Percentiles rank a stretch among this genome's conserved stretches.
These are phyloP conservation scores for Casuarina cunninghamiana DNA, from an alignment of 306 rosid genomes.

Conservation along the genomic window DNA sequence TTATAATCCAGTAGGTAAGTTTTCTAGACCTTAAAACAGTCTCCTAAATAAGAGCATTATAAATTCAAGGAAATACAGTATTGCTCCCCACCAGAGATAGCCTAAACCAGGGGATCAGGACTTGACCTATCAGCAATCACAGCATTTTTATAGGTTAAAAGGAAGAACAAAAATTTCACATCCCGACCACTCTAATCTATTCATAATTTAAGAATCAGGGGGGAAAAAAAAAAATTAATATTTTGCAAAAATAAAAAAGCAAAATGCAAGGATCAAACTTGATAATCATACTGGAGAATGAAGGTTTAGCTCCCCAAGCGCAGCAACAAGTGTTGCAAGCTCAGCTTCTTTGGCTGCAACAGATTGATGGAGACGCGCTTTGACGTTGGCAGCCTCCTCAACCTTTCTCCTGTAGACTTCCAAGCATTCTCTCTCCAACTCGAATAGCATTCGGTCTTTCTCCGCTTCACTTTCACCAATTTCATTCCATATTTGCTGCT, in stretches of 20 bases:
- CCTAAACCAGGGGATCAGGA: neutral
- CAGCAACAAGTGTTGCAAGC: constrained; percentile 85
- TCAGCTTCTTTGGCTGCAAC: constrained; percentile 95
- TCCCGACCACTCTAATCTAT: neutral
- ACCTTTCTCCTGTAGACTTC: constrained; percentile 88
- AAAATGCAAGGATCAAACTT: neutral
- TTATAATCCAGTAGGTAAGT: neutral
- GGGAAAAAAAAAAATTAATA: neutral
- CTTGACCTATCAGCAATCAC: neutral
- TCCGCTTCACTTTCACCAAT: constrained; percentile 88
- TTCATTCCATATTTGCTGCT: constrained; percentile 94
- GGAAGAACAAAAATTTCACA: neutral
- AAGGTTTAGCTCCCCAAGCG: constrained; percentile 84
- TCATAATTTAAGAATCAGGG: neutral
- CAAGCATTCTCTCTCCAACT: constrained; percentile 91
- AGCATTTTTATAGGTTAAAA: neutral
- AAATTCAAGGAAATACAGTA: neutral
- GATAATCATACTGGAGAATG: constrained; percentile 62
- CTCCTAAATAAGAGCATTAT: neutral
- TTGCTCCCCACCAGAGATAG: neutral
- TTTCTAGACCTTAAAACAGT: neutral
- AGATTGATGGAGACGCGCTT: constrained; percentile 89
- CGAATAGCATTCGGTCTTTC: constrained; percentile 75
- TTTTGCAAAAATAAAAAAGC: neutral
- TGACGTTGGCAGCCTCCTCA: constrained; percentile 82